Conservation (phyloP, 306 rosid genomes). For the Trichosanthes cucumerina region DNA sequence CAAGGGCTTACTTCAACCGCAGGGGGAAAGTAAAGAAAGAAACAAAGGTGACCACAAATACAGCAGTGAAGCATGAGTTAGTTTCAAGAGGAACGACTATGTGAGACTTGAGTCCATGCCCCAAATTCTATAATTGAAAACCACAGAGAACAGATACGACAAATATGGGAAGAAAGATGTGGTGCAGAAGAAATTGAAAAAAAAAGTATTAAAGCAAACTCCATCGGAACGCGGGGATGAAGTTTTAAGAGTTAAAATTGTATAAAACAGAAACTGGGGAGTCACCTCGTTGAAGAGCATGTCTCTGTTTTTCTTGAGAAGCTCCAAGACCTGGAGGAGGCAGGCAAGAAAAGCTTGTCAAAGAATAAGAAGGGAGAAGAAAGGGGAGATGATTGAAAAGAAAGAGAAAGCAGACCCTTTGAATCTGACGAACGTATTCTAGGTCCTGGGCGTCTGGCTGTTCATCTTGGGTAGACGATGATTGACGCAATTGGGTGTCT, state of each 20-base stretch:
- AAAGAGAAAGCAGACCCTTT: constrained; percentile 34
- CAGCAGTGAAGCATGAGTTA: not conserved
- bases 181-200: not conserved
- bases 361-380: not conserved
- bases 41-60: not conserved
- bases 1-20: not conserved
- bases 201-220: not conserved
- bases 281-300: constrained; percentile 84
- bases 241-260: not conserved
- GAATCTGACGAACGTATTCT: constrained; percentile 48
- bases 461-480: constrained; percentile 25
- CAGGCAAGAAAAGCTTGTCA: not conserved
- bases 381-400: not conserved
- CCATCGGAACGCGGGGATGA: not conserved
- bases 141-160: not conserved
- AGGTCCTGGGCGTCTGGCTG: constrained; percentile 43
- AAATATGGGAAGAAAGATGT: not conserved
- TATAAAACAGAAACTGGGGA: not conserved
- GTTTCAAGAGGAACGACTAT: not conserved
- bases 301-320: constrained; percentile 75
- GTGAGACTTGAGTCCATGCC: not conserved
- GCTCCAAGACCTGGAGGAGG: constrained; percentile 58
- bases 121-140: not conserved
- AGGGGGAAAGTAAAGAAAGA: not conserved
- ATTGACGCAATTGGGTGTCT: constrained; percentile 11